phyloP scores from a whole-genome alignment of 2,329 filamentous ascomycete species.

The Hypocreales sp. region DNA sequence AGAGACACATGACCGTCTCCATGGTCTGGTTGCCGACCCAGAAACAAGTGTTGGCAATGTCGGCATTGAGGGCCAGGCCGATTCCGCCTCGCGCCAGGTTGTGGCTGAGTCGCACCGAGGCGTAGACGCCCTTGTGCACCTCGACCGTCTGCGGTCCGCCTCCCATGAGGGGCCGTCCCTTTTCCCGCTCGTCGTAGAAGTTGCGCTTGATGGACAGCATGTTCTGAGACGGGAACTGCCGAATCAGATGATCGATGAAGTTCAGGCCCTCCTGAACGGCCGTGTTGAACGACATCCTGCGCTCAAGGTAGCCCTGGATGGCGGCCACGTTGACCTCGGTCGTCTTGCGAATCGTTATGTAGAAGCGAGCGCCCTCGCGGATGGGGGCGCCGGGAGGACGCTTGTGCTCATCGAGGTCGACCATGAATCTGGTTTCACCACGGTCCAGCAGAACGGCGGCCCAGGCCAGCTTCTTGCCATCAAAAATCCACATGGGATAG shows the following conservation, averaged over 20 bases:
- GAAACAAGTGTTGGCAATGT: conserved; percentile 85
- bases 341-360: conserved; percentile 47
- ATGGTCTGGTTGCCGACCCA: conserved; percentile 38
- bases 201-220: conserved; percentile 64
- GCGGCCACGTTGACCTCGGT: conserved; percentile 52
- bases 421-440: conserved; percentile 35
- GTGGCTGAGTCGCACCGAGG: conserved; percentile 65
- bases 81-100: conserved; percentile 29
- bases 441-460: conserved; percentile 24
- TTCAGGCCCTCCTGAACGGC: conserved; percentile 67
- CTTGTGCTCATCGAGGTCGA: conserved; percentile 61
- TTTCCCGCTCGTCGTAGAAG: conserved; percentile 51
- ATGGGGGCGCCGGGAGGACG: conserved; percentile 19
- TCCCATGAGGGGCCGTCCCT: conserved; percentile 32
- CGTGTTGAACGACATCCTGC: conserved; percentile 44
- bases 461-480: conserved; percentile 82
- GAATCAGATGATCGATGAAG: conserved; percentile 80
- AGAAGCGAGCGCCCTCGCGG: conserved; percentile 32
- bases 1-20: conserved; percentile 20
- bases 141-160: conserved; percentile 43
- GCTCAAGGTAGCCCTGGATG: conserved; percentile 50
- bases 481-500: conserved; percentile 48
- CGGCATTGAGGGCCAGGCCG: conserved; percentile 69
- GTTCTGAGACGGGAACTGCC: conserved; percentile 55
- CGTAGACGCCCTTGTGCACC: conserved; percentile 80